Evolutionary conservation across 495 filamentous ascomycete genomes (phyloP), one percentile per base, ranked within the genome.

Genomic region (Xylaria grammica): DNA sequence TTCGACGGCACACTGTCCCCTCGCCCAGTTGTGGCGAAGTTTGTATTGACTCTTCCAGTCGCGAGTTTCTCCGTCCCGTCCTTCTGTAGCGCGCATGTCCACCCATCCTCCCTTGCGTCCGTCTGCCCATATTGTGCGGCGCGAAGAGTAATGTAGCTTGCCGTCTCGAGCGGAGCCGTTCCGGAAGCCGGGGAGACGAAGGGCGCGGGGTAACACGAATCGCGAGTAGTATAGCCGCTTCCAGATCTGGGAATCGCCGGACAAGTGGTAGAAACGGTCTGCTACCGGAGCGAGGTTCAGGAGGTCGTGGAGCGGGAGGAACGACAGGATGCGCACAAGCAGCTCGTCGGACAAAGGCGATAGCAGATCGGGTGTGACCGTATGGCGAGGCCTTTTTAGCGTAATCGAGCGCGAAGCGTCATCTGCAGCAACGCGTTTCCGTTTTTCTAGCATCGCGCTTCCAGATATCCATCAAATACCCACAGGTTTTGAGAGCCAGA

Each of bases 21-120:
- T 87, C 19, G 89, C 86, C 95, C 95, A 99, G 74, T 98, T 98
- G 71, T 97, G 90, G 55, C 91, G 85, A 36, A 97, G 82, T 69
- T 90, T 93, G 76, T 94, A 99, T 67, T 95, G 90, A 56, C 84
- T 82, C 80, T 97, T 97, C 95, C 95, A 99, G 75, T 82, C 65
- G 52, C 77, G 69, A 78, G 79, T 60, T 24, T 74, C 65, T 22
- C 72, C 57, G 46, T 85, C 80, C 63, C 92, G 34, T 3, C 86
- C 80, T 63, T 93, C 44, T 5, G 50, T 45, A 20, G 53, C 29
- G 79, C 81, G 66, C 60, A 78, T 66, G n/a, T 63, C 74, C 87
- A 74, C 77, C 69, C 75, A 66, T 11, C 79, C 78, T 10, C 77
- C 77, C 53, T 69, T 67, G 54, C 74, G 69, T 17, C 79, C 91